phyloP scores from a whole-genome alignment of 495 filamentous ascomycete species.

The Oleoguttula mirabilis region DNA sequence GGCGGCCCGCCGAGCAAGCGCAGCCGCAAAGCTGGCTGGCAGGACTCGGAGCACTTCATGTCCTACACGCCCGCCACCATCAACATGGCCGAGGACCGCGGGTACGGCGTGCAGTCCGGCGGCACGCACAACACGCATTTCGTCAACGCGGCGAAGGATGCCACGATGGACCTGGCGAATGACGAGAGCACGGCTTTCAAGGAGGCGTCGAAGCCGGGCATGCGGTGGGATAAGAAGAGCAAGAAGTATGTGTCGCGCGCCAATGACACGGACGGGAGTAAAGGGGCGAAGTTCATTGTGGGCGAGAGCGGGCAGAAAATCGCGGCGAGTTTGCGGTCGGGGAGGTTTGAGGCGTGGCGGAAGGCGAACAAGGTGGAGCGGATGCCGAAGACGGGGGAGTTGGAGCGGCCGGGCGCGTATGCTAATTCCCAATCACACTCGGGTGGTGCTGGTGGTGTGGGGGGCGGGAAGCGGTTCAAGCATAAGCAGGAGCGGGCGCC shows the following conservation, averaged over 20 bases:
- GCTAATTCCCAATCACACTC: not conserved
- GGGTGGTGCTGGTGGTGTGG: slow-evolving; percentile 5
- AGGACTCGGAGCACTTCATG: slow-evolving; percentile 90
- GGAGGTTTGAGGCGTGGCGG: slow-evolving; percentile 85
- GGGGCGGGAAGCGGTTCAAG: slow-evolving; percentile 46
- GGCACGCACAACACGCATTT: slow-evolving; percentile 60
- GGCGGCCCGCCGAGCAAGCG: slow-evolving; percentile 9
- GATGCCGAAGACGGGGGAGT: slow-evolving; percentile 70
- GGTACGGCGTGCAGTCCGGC: slow-evolving; percentile 82
- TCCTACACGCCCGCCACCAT: slow-evolving; percentile 69
- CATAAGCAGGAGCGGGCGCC: slow-evolving; percentile 78
- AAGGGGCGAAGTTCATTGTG: slow-evolving; percentile 68
- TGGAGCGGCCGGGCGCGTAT: slow-evolving; percentile 43
- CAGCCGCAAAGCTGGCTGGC: slow-evolving; percentile 38
- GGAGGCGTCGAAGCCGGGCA: slow-evolving; percentile 50
- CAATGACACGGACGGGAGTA: slow-evolving; percentile 90
- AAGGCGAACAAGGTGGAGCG: slow-evolving; percentile 66
- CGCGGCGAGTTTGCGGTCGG: slow-evolving; percentile 80
- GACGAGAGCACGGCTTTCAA: slow-evolving; percentile 67
- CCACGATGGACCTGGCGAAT: slow-evolving; percentile 76
- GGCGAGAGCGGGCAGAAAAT: slow-evolving; percentile 95
- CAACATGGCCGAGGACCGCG: slow-evolving; percentile 74
- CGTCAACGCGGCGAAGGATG: slow-evolving; percentile 65
- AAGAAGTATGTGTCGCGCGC: slow-evolving; percentile 83
- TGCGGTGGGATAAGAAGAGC: slow-evolving; percentile 94